Percentiles rank a stretch among this genome's conserved stretches.
These are phyloP conservation scores for Geranium brycei DNA, from an alignment of 345 rosid species.

Conservation along the genomic window DNA sequence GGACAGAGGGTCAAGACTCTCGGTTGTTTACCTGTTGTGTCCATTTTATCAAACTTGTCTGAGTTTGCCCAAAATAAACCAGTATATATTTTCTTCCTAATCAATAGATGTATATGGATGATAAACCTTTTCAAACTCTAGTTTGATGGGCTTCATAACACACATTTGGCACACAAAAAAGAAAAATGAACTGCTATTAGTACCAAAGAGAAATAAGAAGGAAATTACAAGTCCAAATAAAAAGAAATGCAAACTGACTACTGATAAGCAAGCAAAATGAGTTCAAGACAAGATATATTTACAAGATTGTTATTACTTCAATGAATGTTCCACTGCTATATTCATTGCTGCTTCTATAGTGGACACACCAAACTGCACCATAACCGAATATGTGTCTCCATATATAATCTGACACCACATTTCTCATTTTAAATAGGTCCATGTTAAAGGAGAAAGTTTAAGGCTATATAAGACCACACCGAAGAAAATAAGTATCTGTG, in stretches of 20 bases:
- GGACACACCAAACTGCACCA: slow-evolving; percentile 92
- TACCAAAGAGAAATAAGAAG: too few species aligned
- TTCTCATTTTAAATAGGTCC: neutral
- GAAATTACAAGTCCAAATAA: too few species aligned
- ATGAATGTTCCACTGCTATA: slow-evolving; percentile 71
- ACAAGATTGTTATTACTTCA: slow-evolving; percentile 32
- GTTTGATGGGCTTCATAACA: slow-evolving; percentile 75
- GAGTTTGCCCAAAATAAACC: slow-evolving; percentile 90
- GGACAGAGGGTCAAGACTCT: slow-evolving; percentile 7
- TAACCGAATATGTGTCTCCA: slow-evolving; percentile 98
- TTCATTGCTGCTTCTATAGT: slow-evolving; percentile 72
- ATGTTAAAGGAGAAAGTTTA: neutral
- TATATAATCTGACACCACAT: slow-evolving; percentile 59
- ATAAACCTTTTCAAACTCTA: slow-evolving; percentile 97
- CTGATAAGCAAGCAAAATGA: too few species aligned
- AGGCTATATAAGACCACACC: neutral
- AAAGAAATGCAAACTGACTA: neutral
- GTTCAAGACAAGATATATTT: too few species aligned
- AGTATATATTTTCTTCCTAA: slow-evolving; percentile 97
- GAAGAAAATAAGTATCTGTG: neutral
- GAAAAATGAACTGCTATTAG: neutral
- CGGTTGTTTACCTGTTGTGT: slow-evolving; percentile 60
- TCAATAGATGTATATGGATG: slow-evolving; percentile 81
- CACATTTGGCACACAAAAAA: neutral
- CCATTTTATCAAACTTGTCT: slow-evolving; percentile 80